Conservation (phyloP, 768 basidiomycete species). For the Leccinum ochraceum region DNA sequence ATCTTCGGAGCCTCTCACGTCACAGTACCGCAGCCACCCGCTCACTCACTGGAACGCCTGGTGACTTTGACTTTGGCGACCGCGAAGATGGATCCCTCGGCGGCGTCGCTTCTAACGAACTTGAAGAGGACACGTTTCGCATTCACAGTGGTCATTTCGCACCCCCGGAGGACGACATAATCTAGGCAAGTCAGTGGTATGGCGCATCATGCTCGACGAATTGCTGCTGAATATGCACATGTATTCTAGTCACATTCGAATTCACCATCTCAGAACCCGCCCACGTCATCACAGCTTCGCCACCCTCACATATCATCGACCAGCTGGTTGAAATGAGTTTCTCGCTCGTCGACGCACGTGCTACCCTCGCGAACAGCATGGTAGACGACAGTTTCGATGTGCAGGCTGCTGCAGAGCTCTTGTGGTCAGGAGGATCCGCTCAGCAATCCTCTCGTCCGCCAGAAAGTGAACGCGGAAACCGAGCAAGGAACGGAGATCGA, state of each 20-base stretch:
- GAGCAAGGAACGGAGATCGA: slow-evolving; percentile 8
- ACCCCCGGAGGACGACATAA: slow-evolving; percentile 61
- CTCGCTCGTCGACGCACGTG: slow-evolving; percentile 70
- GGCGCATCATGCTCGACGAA: background rate
- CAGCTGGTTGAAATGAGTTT: slow-evolving; percentile 98
- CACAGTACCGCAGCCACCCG: slow-evolving; percentile 4
- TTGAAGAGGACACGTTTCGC: slow-evolving; percentile 23
- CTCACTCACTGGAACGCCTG: slow-evolving; percentile 38
- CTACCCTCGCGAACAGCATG: slow-evolving; percentile 70
- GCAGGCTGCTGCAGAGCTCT: slow-evolving; percentile 73
- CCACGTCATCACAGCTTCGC: slow-evolving; percentile 38
- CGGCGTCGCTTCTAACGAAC: no score
- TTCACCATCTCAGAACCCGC: slow-evolving; percentile 13
- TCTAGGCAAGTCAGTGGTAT: slow-evolving; percentile 57
- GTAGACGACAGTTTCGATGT: slow-evolving; percentile 61
- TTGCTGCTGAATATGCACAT: background rate
- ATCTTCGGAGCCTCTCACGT: slow-evolving; percentile 18
- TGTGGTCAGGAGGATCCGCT: slow-evolving; percentile 29
- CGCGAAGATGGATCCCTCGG: slow-evolving; percentile 43
- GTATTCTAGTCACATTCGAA: slow-evolving; percentile 14
- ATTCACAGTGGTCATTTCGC: slow-evolving; percentile 5
- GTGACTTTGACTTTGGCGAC: slow-evolving; percentile 67
- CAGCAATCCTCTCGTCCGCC: slow-evolving; percentile 9
- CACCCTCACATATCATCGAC: slow-evolving; percentile 88
- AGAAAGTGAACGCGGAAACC: slow-evolving; percentile 12